These are phyloP conservation scores for Passiflora organensis DNA, from an alignment of 345 rosid species.

Conservation along the genomic window DNA sequence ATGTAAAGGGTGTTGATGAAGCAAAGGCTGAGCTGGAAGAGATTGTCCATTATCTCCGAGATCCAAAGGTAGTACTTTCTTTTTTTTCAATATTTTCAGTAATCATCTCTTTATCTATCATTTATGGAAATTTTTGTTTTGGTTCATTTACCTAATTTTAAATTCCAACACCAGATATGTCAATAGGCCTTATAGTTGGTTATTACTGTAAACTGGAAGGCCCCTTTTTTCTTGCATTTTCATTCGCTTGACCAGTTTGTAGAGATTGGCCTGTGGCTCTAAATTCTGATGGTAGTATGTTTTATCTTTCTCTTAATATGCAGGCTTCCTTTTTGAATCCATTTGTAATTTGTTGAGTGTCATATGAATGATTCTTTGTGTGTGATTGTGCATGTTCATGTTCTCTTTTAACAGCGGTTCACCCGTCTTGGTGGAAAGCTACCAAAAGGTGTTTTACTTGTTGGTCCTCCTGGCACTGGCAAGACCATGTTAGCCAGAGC, in stretches of 20 bases:
- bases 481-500: slow-evolving; percentile 99
- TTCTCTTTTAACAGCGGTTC: slow-evolving; percentile 92
- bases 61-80: slow-evolving; percentile 73
- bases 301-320: too few species aligned
- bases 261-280: too few species aligned
- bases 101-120: not conserved
- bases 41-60: slow-evolving; percentile 93
- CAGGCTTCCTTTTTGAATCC: too few species aligned
- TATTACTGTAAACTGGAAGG: too few species aligned
- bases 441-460: slow-evolving; percentile 96
- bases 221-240: not conserved
- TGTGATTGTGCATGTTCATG: too few species aligned
- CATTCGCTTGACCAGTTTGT: too few species aligned
- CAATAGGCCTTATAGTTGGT: not conserved
- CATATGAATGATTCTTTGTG: slow-evolving; percentile 1
- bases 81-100: not conserved
- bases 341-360: too few species aligned
- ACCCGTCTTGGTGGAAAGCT: slow-evolving; percentile 98
- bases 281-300: too few species aligned
- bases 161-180: not conserved
- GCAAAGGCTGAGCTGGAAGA: slow-evolving; percentile 95
- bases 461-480: slow-evolving; percentile 98
- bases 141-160: not conserved
- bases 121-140: not conserved
- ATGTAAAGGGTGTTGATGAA: slow-evolving; percentile 97